Conservation (phyloP, 1,139 yeast species). For the Suhomyces anneliseae region DNA sequence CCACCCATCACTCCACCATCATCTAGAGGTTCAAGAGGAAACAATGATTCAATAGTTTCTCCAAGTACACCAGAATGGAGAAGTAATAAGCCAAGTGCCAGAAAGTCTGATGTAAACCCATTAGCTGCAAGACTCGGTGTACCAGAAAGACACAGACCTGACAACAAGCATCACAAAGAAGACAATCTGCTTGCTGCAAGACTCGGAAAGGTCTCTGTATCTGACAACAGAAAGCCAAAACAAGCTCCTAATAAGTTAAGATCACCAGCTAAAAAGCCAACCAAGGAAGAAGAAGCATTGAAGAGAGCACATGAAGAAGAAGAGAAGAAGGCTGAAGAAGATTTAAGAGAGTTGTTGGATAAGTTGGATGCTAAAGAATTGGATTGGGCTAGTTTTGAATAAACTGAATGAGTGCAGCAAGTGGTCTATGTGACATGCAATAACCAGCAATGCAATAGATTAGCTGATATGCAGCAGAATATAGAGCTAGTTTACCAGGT, state of each 20-base stretch:
- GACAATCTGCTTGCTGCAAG: slow-evolving; percentile 22
- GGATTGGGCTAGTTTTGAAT: slow-evolving; percentile 19
- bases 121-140: not conserved
- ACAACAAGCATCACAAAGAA: not conserved
- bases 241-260: not conserved
- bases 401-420: not conserved
- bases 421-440: not conserved
- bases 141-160: not conserved
- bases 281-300: not conserved
- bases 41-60: not conserved
- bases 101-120: not conserved
- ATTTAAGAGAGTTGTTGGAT: slow-evolving; percentile 16
- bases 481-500: not conserved
- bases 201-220: slow-evolving; percentile 14
- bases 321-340: slow-evolving; percentile 16
- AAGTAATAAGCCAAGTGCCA: not conserved
- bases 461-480: not conserved
- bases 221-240: too few relatives aligned
- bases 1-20: slow-evolving; percentile 1
- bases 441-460: not conserved
- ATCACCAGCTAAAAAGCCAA: not conserved
- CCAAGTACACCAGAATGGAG: not conserved
- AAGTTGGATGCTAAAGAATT: slow-evolving; percentile 17
- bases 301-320: slow-evolving; percentile 12
- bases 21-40: slow-evolving; percentile 1